phyloP scores from a whole-genome alignment of 805 yeast genomes.

The Starmerella roubikii region DNA sequence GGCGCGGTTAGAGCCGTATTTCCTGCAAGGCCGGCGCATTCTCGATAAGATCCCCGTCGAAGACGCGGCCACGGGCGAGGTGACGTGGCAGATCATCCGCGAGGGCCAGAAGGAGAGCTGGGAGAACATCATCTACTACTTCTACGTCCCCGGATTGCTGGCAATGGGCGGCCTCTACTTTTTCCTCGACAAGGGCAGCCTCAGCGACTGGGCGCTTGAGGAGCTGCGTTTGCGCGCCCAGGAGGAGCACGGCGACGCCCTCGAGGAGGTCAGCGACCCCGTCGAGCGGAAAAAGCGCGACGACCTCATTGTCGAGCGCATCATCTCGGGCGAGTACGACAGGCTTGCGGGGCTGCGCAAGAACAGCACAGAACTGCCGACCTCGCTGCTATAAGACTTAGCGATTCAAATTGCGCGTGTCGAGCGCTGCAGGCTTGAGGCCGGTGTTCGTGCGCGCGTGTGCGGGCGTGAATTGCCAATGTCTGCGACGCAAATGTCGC shows the following conservation, averaged over 20 bases:
- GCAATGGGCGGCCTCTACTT: conserved; percentile 39
- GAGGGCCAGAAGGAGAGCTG: conserved; percentile 72
- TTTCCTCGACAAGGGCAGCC: conserved; percentile 39
- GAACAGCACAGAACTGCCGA: conserved; percentile 27
- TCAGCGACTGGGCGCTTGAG: conserved; percentile 68
- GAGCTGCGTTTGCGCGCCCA: conserved; percentile 66
- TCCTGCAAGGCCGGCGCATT: conserved; percentile 45
- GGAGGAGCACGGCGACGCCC: conserved; percentile 41
- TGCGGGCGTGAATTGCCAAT: too few species aligned
- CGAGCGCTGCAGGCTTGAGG: too few species aligned
- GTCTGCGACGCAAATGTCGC: too few species aligned
- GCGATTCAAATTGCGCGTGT: too few species aligned
- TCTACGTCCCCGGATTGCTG: conserved; percentile 57
- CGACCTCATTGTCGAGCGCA: conserved; percentile 65
- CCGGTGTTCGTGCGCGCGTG: too few species aligned
- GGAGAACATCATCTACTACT: conserved; percentile 61
- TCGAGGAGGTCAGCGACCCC: conserved; percentile 26
- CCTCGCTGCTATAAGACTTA: conserved; percentile 23
- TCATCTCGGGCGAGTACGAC: conserved; percentile 75
- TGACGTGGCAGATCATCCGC: conserved; percentile 65
- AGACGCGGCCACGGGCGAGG: conserved; percentile 63
- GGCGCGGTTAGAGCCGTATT: conserved; percentile 40
- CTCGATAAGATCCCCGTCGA: conserved; percentile 75
- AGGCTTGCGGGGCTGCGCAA: conserved; percentile 30
- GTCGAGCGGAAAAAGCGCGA: conserved; percentile 56